Evolutionary conservation across 2,329 filamentous ascomycete genomes (phyloP).

Genomic region (Epichloe festucae): DNA sequence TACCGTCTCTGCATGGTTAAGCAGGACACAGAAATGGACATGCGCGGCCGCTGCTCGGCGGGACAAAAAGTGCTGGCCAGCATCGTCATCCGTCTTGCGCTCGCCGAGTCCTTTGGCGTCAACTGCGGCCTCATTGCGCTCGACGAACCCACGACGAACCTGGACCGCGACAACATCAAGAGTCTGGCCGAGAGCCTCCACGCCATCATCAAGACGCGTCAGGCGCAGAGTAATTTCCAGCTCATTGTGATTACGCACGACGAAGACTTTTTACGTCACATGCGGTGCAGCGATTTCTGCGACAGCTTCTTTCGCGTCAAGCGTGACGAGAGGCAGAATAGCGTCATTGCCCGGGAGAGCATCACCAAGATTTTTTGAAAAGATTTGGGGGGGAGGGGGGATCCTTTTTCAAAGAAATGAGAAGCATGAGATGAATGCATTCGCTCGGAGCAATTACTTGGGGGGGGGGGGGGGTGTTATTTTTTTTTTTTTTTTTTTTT

Average conservation of each 20-base stretch:
- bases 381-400: not conserved
- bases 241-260: constrained; percentile 98
- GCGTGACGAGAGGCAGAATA: constrained; percentile 75
- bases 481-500: too few species aligned
- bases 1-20: constrained; percentile 98
- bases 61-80: constrained; percentile 93
- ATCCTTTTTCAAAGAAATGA: not conserved
- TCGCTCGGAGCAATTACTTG: too few species aligned
- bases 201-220: constrained; percentile 71
- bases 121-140: constrained; percentile 94
- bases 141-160: constrained; percentile 94
- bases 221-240: constrained; percentile 88
- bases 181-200: constrained; percentile 75
- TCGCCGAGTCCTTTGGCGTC: constrained; percentile 91
- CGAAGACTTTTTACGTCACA: constrained; percentile 84
- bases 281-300: constrained; percentile 88
- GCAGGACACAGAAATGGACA: constrained; percentile 95
- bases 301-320: constrained; percentile 85
- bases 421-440: too few species aligned
- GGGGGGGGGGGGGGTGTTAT: too few species aligned
- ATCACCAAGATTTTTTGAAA: constrained; percentile 36
- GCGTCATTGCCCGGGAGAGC: constrained; percentile 62
- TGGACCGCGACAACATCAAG: constrained; percentile 89
- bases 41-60: constrained; percentile 93
- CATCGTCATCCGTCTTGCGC: constrained; percentile 92